These are phyloP conservation scores for Sparassis latifolia DNA, from an alignment of 1,284 basidiomycete genomes.

Conservation along the genomic window DNA sequence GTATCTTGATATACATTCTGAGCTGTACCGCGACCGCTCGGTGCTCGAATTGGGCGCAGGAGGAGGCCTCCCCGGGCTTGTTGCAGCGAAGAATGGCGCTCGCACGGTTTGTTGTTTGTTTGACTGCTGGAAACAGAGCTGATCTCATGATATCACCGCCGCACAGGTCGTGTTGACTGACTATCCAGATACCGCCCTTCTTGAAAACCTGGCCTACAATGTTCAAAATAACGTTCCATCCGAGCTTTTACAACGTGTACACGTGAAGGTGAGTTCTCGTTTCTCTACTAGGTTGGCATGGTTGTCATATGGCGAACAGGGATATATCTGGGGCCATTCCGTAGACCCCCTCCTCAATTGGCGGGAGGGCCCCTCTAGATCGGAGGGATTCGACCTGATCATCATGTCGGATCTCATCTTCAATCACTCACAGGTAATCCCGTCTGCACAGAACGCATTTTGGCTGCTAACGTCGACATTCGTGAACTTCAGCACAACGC, in stretches of 20 bases:
- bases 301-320: conserved; percentile 35
- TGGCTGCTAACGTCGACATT: background rate
- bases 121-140: background rate
- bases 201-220: conserved; percentile 77
- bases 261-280: conserved; percentile 40
- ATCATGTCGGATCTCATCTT: conserved; percentile 92
- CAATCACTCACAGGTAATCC: conserved; percentile 72
- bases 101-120: conserved; percentile 33
- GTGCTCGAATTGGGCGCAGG: conserved; percentile 93
- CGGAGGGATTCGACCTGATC: conserved; percentile 65
- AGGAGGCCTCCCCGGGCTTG: conserved; percentile 81
- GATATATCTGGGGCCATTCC: conserved; percentile 88
- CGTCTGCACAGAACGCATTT: too few relatives aligned
- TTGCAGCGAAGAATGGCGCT: conserved; percentile 67
- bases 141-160: background rate
- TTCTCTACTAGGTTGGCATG: background rate
- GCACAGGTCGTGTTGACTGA: conserved; percentile 79
- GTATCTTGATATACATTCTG: conserved; percentile 57
- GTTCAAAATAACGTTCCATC: conserved; percentile 49
- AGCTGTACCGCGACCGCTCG: conserved; percentile 35
- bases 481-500: conserved; percentile 62
- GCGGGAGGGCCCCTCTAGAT: conserved; percentile 11
- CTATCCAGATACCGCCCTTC: conserved; percentile 80
- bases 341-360: conserved; percentile 45
- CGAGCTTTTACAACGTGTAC: conserved; percentile 27